Percentiles rank a stretch among this genome's conserved stretches.
Evolutionary conservation across 225 moss, liverwort and hornwort species (phyloP).

Genomic region (Asterella californica): DNA sequence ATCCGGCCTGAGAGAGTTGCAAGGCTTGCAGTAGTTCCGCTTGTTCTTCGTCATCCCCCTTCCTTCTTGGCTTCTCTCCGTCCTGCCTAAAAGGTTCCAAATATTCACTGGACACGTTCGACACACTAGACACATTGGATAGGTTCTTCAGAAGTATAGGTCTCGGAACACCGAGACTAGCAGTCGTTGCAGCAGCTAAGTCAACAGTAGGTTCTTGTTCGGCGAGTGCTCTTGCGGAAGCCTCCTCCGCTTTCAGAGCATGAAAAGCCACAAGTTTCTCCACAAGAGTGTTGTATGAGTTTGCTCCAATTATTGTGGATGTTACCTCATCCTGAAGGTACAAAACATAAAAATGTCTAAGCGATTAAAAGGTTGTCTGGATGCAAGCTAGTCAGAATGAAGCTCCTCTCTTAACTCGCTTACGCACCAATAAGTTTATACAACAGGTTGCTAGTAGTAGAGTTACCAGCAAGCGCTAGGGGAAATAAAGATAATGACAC

Average conservation of each 20-base stretch:
- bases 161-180: slow-evolving; percentile 77
- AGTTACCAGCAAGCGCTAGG: too few species aligned
- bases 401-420: too few species aligned
- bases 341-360: not conserved
- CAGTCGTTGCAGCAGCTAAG: slow-evolving; percentile 90
- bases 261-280: slow-evolving; percentile 85
- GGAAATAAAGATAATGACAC: too few species aligned
- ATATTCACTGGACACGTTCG: slow-evolving; percentile 51
- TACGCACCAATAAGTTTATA: too few species aligned
- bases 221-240: slow-evolving; percentile 22
- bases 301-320: slow-evolving; percentile 71
- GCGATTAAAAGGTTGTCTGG: too few species aligned
- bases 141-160: slow-evolving; percentile 44
- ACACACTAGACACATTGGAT: slow-evolving; percentile 51
- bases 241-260: slow-evolving; percentile 52
- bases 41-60: slow-evolving; percentile 88
- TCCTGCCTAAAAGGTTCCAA: slow-evolving; percentile 53
- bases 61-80: slow-evolving; percentile 46
- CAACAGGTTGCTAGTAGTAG: too few species aligned
- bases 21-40: slow-evolving; percentile 78
- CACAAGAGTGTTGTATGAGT: slow-evolving; percentile 86
- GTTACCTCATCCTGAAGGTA: slow-evolving; percentile 69
- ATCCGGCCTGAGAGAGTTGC: slow-evolving; percentile 63
- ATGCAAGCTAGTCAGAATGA: too few species aligned
- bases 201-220: slow-evolving; percentile 80